These are phyloP conservation scores for Brachypodium distachyon DNA, from an alignment of 202 grass and related monocot species.

Conservation along the genomic window DNA sequence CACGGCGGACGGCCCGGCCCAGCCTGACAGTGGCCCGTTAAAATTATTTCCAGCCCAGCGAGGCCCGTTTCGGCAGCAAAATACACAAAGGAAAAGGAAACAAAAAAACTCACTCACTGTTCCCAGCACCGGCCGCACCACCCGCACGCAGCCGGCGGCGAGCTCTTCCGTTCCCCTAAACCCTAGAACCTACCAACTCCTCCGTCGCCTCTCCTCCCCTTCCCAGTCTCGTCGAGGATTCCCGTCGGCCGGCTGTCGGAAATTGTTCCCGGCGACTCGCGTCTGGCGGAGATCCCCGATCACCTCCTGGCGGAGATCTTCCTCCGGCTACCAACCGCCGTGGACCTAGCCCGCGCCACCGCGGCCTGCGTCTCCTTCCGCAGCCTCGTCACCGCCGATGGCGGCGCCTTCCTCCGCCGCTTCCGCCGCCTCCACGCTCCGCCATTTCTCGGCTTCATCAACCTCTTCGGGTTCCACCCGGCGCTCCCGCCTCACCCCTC, in stretches of 20 bases:
- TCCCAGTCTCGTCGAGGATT: background rate
- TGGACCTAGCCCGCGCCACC: slow-evolving; percentile 1
- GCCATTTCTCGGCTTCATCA: slow-evolving; percentile 11
- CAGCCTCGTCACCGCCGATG: background rate
- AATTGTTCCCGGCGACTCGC: too few species aligned
- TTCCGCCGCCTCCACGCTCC: slow-evolving; percentile 18
- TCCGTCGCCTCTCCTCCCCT: background rate
- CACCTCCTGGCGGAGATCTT: slow-evolving; percentile 22
- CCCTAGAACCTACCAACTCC: too few species aligned
- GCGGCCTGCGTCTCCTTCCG: slow-evolving; percentile 14
- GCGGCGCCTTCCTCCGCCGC: slow-evolving; percentile 23
- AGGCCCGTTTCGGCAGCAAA: too few species aligned
- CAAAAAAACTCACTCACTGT: too few species aligned
- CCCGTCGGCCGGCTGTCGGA: background rate
- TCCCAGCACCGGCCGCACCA: too few species aligned
- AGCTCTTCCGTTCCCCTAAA: too few species aligned
- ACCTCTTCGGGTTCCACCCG: background rate
- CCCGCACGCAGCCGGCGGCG: too few species aligned
- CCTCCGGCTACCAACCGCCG: slow-evolving; percentile 1
- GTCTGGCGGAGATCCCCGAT: background rate
- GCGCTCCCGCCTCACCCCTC: background rate
- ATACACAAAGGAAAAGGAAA: too few species aligned
- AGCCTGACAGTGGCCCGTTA: too few species aligned
- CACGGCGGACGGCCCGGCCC: too few species aligned
- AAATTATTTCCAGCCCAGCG: too few species aligned